Percentiles rank a stretch among this genome's conserved stretches.
Evolutionary conservation across 2,329 filamentous ascomycete genomes (phyloP).

Genomic region (Aspergillus cejpii): DNA sequence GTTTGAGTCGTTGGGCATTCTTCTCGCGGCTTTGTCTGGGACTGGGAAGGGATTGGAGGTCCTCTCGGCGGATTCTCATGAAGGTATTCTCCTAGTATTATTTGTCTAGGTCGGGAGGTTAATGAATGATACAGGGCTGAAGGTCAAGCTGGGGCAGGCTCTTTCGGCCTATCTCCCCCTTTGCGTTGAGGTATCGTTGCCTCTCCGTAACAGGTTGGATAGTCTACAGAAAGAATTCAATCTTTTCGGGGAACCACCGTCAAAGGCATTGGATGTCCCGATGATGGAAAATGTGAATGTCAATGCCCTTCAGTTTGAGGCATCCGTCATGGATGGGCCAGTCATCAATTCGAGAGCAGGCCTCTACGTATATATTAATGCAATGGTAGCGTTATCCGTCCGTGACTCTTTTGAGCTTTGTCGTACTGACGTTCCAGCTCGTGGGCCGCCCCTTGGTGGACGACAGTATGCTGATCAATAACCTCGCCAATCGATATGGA

Average conservation of each 20-base stretch:
- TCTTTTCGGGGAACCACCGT: conserved; percentile 37
- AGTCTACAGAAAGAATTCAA: conserved; percentile 39
- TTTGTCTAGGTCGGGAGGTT: background rate
- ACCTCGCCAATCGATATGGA: conserved; percentile 77
- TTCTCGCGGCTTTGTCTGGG: conserved; percentile 35
- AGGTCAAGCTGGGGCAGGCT: conserved; percentile 34
- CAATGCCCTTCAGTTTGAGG: conserved; percentile 48
- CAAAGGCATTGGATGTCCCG: conserved; percentile 40
- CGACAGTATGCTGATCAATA: conserved; percentile 68
- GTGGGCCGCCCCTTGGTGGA: conserved; percentile 76
- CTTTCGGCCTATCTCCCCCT: conserved; percentile 37
- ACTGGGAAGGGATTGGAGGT: conserved; percentile 33
- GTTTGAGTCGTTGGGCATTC: conserved; percentile 39
- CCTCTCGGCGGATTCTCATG: conserved; percentile 29
- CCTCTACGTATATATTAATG: conserved; percentile 77
- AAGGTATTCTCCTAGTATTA: conserved; percentile 23
- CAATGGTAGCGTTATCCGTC: conserved; percentile 53
- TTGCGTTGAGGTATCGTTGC: conserved; percentile 36
- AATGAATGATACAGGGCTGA: conserved; percentile 24
- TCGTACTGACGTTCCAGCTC: conserved; percentile 53
- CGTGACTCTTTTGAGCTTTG: background rate
- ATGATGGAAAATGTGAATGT: conserved; percentile 40
- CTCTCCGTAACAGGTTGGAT: conserved; percentile 36
- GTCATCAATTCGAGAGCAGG: conserved; percentile 70
- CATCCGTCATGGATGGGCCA: conserved; percentile 58